Evolutionary conservation across 352 stramenopile species (phyloP), one percentile per base, ranked within the genome.

Genomic region (Phytophthora macrochlamydospora): DNA sequence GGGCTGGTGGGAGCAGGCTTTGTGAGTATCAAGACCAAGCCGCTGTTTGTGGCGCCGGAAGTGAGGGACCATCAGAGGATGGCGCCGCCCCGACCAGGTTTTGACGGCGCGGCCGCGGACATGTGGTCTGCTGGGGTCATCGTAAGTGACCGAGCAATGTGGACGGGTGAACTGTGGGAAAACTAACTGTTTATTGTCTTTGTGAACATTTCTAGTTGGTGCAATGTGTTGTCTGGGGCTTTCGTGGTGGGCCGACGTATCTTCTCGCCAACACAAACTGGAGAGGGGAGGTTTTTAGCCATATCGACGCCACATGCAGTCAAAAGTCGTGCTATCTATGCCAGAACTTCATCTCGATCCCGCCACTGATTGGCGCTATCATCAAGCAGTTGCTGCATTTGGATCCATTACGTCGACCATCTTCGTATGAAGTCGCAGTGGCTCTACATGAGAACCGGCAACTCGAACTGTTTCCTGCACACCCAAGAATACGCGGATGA

Each of bases 21-120:
- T 61, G 81, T 89, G 7, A 78, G 73, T n/a, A 91, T 95, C 76
- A 95, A 95, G 76, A 90, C 77, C 65, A 95, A 95, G 49, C 82
- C 80, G 12, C 59, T 87, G 43, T 95, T 92, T 62, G 84, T 93
- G 35, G 71, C 87, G 2, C 87, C 87, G 1, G 87, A 95, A 67
- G 73, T 95, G 60, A 73, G 81, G 35, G 69, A 68, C 7, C 79
- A 94, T 56, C 75, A 88, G 46, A 84, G 78, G 46, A 72, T 87
- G 32, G 51, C 78, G 18, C 69, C 78, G 7, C 84, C 87, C 1
- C 70, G 85, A 38, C 84, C 81, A 11, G 85, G 87, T 5, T 95
- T 95, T 67, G 65, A 91, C 56, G 87, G 87, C n/a, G 66, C 75
- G 2, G 78, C 76, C 6, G 85, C 87, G 1, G 87, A 95, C 65